Evolutionary conservation across 352 stramenopile species (phyloP), one percentile per base, ranked within the genome.

Genomic region (Elongisporangium undulatum): DNA sequence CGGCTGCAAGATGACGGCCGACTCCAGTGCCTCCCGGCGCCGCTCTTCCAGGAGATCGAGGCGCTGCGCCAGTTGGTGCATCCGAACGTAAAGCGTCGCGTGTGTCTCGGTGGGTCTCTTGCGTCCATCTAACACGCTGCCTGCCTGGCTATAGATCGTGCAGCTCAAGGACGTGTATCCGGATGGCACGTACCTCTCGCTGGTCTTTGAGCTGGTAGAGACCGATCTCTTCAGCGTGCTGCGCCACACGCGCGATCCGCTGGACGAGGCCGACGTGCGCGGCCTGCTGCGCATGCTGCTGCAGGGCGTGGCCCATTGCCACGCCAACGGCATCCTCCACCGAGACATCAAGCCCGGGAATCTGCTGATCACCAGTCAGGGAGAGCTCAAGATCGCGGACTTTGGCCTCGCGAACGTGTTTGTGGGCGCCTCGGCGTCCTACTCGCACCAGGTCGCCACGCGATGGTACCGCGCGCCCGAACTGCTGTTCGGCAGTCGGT

Each of bases 401-500:
- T 94, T 92, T 64, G 82, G 85, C n/a, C 77, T 92, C 22, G 79
- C 82, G 17, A 89, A 79, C 0, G 81, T 90, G 17, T 89, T 85
- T 55, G 55, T 79, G 1, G 71, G 68, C 0, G 39, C 63, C 23
- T 23, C 56, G 20, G 73, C 62, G 21, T 70, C 68, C 19, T 89
- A 89, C 49, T 89, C 78, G 48, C 82, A 92, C 51, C 80, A 92
- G 64, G 82, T 91, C 26, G 80, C 80, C 19, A 92, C 85, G n/a
- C 71, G 85, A 15, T 95, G 82, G 85, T 94, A 93, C 64, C 79
- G 86, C 22, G 82, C 86, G 4, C 86, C 86, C 0, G 86, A 95
- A 61, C 60, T 94, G 58, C 79, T 95, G 49, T 88, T 94, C 26
- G 83, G 85, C n/a, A 61, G 71, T 7, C 72, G 72, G 1, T 54